Evolutionary conservation across 2,329 filamentous ascomycete genomes (phyloP), one percentile per base, ranked within the genome.

Genomic region (Emergomyces africanus): DNA sequence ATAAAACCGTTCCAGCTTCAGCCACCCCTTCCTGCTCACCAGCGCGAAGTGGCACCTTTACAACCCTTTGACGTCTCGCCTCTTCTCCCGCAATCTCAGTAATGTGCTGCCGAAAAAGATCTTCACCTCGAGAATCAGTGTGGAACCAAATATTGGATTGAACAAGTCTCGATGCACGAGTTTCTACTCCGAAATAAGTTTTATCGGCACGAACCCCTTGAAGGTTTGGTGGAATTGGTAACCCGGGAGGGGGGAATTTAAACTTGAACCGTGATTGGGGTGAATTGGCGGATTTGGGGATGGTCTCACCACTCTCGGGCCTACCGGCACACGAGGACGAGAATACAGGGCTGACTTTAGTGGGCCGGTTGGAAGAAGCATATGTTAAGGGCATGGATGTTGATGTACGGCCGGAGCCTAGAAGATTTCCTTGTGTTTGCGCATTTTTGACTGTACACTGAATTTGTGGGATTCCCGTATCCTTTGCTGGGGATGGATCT

Each of bases 111-210:
- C 61, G 56, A 41, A 61, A 48, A 28, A 48, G 23, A 8, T 46
- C 51, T 23, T 59, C 60, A 44, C 54, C 59, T 18, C 62, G 59
- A n/a, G 37, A 35, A 50, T 62, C 62, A 2, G 55, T 41, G 23
- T 57, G 51, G 50, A 61, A 62, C 59, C 61, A 64, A 25, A 37
- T 28, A 39, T 60, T 61, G 5, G 62, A 62, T 33, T 61, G 54
- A 41, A 44, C 58, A 3, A 61, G 44, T 49, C 59, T 59, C 50
- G 54, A 37, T 8, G 39, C 33, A 1, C 51, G 33, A 41, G 30
- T 23, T 12, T 10, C 30, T 42, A 33, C 20, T 25, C 14, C 2
- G n/a, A 42, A 41, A 25, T 53, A 28, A 49, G 55, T 6, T 15
- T 55, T 39, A 44, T 44, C 18, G 35, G 42, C 14, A 35, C 30